Percentiles rank a stretch among this genome's conserved stretches.
Conservation (phyloP, 2,329 filamentous ascomycete species). For the Zarea fungicola region DNA sequence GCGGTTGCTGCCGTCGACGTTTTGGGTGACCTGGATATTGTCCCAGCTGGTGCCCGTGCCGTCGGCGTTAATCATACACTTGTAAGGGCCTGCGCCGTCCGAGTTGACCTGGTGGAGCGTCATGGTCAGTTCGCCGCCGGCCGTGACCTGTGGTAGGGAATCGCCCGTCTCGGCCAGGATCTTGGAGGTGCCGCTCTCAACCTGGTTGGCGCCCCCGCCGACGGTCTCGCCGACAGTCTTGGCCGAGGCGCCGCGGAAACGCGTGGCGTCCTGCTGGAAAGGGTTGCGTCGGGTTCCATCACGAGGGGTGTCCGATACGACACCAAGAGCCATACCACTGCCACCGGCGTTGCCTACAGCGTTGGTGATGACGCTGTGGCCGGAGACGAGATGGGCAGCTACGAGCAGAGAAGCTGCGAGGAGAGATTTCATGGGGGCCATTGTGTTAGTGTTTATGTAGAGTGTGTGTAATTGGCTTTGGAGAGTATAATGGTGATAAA, state of each 20-base stretch:
- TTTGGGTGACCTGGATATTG: slow-evolving; percentile 46
- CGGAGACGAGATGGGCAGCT: slow-evolving; percentile 50
- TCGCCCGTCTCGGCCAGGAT: slow-evolving; percentile 54
- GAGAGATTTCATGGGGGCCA: slow-evolving; percentile 24
- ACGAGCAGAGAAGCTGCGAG: slow-evolving; percentile 45
- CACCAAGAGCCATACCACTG: slow-evolving; percentile 44
- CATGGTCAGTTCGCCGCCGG: slow-evolving; percentile 54
- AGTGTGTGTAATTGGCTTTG: not conserved
- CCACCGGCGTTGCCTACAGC: slow-evolving; percentile 56
- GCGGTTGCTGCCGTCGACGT: slow-evolving; percentile 23
- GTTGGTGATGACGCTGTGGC: slow-evolving; percentile 55
- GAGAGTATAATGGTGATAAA: not conserved
- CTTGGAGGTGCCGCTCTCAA: slow-evolving; percentile 50
- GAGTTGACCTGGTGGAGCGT: slow-evolving; percentile 63
- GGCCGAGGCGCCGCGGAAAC: slow-evolving; percentile 50
- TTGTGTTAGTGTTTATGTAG: slow-evolving; percentile 20
- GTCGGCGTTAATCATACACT: slow-evolving; percentile 58
- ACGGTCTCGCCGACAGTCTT: slow-evolving; percentile 55
- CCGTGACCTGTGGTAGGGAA: slow-evolving; percentile 52
- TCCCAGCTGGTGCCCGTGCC: slow-evolving; percentile 50
- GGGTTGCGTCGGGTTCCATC: slow-evolving; percentile 55
- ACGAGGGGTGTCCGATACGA: slow-evolving; percentile 53
- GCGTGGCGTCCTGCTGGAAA: slow-evolving; percentile 60
- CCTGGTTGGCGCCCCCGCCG: slow-evolving; percentile 49
- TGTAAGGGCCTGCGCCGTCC: slow-evolving; percentile 62